These are phyloP conservation scores for Cucumis cinereus DNA, from an alignment of 306 rosid species.

Conservation along the genomic window DNA sequence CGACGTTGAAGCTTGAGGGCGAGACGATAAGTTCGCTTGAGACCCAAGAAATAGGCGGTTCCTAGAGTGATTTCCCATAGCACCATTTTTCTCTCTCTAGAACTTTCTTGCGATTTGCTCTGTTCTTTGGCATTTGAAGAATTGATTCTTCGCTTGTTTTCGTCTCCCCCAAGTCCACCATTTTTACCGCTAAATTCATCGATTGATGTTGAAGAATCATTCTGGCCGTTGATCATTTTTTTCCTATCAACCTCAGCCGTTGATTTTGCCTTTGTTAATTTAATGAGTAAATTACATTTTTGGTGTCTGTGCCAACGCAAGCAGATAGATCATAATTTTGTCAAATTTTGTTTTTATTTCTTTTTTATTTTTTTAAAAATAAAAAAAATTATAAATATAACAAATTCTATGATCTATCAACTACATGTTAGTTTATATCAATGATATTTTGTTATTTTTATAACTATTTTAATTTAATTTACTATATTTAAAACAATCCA, in stretches of 20 bases:
- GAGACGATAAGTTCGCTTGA: conserved; percentile 61
- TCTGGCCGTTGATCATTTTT: neutral
- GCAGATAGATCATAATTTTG: no score
- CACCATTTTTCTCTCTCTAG: conserved; percentile 40
- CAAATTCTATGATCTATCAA: no score
- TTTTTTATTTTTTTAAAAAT: no score
- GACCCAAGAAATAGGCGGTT: conserved; percentile 86
- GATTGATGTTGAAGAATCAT: neutral
- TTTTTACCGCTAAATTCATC: neutral
- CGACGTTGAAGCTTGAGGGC: conserved; percentile 71
- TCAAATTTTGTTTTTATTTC: no score
- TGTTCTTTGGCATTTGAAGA: neutral
- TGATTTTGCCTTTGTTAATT: neutral
- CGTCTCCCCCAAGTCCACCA: neutral
- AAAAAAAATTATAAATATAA: no score
- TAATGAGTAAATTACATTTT: no score
- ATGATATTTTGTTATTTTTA: no score
- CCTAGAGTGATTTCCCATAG: conserved; percentile 90
- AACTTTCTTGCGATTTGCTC: neutral
- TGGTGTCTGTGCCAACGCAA: no score
- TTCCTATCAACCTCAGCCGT: neutral
- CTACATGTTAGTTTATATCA: no score
- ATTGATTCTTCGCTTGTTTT: neutral
- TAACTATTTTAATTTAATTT: no score
- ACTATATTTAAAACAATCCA: no score